Percentiles rank a stretch among this genome's conserved stretches.
Evolutionary conservation across 345 rosid species (phyloP).

Genomic region (Pseudoturritis turrita): DNA sequence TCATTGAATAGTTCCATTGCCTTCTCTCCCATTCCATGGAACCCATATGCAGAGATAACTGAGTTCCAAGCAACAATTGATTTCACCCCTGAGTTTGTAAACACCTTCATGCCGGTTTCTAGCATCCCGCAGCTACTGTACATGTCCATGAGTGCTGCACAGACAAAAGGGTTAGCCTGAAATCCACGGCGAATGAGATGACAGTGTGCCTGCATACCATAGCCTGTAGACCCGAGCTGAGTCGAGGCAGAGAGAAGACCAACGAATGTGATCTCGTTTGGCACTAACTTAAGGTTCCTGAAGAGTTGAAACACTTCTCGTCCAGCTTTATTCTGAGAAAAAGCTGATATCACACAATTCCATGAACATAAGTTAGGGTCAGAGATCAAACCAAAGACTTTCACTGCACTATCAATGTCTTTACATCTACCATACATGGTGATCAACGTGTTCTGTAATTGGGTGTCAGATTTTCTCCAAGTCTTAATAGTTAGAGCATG

Average conservation of each 20-base stretch:
- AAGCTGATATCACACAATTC: conserved; percentile 64
- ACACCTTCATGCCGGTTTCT: conserved; percentile 38
- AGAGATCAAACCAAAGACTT: conserved; percentile 34
- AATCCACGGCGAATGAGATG: conserved; percentile 37
- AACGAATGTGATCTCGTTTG: conserved; percentile 54
- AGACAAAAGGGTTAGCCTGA: conserved; percentile 38
- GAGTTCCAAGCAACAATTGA: conserved; percentile 49
- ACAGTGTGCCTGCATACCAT: conserved; percentile 55
- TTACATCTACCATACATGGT: conserved; percentile 61
- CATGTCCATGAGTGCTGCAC: conserved; percentile 53
- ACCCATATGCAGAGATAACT: conserved; percentile 49
- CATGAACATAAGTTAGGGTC: conserved; percentile 59
- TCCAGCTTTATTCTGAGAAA: conserved; percentile 56
- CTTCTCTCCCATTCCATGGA: conserved; percentile 45
- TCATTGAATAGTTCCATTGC: conserved; percentile 45
- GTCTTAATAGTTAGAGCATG: conserved; percentile 50
- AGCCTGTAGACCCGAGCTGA: conserved; percentile 42
- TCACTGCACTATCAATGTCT: conserved; percentile 42
- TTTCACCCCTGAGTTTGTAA: conserved; percentile 28
- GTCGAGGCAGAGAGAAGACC: conserved; percentile 54
- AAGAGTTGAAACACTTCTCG: conserved; percentile 47
- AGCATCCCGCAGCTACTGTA: conserved; percentile 52
- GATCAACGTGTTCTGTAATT: conserved; percentile 53
- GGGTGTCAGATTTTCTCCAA: conserved; percentile 32
- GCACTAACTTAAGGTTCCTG: conserved; percentile 35